phyloP scores from a whole-genome alignment of 2,329 filamentous ascomycete genomes.

The Cladorrhinum sp. region DNA sequence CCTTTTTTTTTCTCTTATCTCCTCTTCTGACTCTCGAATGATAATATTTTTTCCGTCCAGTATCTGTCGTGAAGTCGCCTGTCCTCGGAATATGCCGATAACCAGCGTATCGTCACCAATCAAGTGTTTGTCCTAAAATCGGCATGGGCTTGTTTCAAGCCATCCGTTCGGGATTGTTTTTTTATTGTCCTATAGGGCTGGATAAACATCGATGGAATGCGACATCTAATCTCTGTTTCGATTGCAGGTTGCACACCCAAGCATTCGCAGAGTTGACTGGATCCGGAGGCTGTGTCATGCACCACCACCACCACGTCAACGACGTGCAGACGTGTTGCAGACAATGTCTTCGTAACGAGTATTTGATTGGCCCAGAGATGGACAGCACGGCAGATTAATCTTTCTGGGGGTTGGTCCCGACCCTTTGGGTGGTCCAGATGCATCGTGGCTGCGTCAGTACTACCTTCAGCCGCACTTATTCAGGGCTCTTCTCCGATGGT shows the following conservation, averaged over 20 bases:
- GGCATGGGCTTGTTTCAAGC: not conserved
- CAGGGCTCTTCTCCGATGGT: not conserved
- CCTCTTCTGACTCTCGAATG: no score
- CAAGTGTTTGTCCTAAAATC: not conserved
- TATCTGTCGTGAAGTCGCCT: not conserved
- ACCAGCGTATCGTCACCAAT: not conserved
- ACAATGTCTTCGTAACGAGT: not conserved
- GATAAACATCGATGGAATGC: not conserved
- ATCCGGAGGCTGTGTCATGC: not conserved
- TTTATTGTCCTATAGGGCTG: not conserved
- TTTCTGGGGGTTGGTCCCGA: not conserved
- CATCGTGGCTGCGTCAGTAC: not conserved
- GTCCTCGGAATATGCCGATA: not conserved
- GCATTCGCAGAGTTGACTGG: not conserved
- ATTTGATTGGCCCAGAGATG: not conserved
- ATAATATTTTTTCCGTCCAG: no score
- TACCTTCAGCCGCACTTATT: conserved; percentile 1
- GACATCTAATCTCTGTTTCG: not conserved
- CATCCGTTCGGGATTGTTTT: not conserved
- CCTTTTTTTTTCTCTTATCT: no score
- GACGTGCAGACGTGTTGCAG: not conserved
- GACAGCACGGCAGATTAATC: not conserved
- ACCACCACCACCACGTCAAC: not conserved
- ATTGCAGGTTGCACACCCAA: not conserved
- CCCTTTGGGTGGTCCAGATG: not conserved